Evolutionary conservation across 1,284 basidiomycete genomes (phyloP).

Genomic region (Cutaneotrichosporon mucoides): DNA sequence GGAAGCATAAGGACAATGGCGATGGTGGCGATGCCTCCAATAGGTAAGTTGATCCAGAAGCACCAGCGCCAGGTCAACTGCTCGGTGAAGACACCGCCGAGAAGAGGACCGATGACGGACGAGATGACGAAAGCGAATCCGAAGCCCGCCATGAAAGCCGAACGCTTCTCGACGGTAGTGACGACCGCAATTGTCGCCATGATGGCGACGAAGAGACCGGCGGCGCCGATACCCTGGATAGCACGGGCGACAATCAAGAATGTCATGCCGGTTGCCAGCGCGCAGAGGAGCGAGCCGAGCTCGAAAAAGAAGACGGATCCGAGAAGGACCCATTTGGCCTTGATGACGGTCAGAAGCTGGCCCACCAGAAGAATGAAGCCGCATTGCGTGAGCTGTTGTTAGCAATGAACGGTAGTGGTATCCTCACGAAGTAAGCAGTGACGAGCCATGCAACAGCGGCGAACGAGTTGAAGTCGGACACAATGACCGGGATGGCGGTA

Average conservation of each 20-base stretch:
- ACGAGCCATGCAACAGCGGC: conserved; percentile 50
- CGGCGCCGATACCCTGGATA: conserved; percentile 44
- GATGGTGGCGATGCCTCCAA: conserved; percentile 44
- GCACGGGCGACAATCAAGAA: conserved; percentile 55
- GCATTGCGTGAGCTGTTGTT: conserved; percentile 39
- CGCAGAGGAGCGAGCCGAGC: conserved; percentile 54
- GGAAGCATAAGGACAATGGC: conserved; percentile 49
- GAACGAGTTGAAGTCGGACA: conserved; percentile 51
- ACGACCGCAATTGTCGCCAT: conserved; percentile 50
- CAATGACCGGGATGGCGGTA: conserved; percentile 51
- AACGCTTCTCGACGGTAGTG: conserved; percentile 49
- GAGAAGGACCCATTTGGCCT: conserved; percentile 53
- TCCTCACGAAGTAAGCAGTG: conserved; percentile 52
- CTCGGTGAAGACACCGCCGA: conserved; percentile 52
- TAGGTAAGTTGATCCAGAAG: conserved; percentile 54
- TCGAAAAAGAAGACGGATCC: conserved; percentile 52
- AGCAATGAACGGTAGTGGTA: conserved; percentile 13
- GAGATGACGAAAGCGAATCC: conserved; percentile 50
- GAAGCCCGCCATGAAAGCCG: conserved; percentile 42
- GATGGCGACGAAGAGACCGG: conserved; percentile 46
- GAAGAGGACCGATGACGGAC: conserved; percentile 44
- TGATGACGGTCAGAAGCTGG: conserved; percentile 49
- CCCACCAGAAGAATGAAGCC: conserved; percentile 49
- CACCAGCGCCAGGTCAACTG: conserved; percentile 52
- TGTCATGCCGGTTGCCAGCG: conserved; percentile 46